Percentiles rank a stretch among this genome's conserved stretches.
Evolutionary conservation across 805 yeast genomes (phyloP).

Genomic region (Allodekkera sacchari): DNA sequence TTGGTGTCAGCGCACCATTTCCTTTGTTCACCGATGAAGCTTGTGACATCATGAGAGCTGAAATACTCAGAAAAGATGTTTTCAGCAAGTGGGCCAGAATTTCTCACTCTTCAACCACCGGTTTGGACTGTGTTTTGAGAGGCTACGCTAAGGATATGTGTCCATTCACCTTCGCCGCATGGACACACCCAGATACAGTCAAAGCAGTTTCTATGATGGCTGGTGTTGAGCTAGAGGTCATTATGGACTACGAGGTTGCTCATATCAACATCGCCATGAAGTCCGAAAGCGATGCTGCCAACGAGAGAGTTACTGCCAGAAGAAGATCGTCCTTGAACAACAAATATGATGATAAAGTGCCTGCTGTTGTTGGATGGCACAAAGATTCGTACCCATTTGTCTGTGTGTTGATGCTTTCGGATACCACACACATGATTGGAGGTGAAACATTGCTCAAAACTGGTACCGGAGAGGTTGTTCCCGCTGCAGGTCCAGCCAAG

Average conservation of each 20-base stretch:
- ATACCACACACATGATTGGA: slow-evolving; percentile 50
- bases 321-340: slow-evolving; percentile 18
- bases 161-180: slow-evolving; percentile 47
- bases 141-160: slow-evolving; percentile 40
- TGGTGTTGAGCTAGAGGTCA: slow-evolving; percentile 43
- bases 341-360: slow-evolving; percentile 28
- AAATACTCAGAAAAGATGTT: slow-evolving; percentile 38
- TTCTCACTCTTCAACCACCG: slow-evolving; percentile 36
- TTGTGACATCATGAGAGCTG: slow-evolving; percentile 48
- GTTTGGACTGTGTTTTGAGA: slow-evolving; percentile 40
- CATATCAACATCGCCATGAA: slow-evolving; percentile 43
- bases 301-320: slow-evolving; percentile 19
- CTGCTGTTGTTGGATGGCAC: slow-evolving; percentile 59
- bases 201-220: slow-evolving; percentile 51
- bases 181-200: slow-evolving; percentile 51
- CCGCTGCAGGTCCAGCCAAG: slow-evolving; percentile 33
- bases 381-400: slow-evolving; percentile 56
- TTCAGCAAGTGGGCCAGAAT: slow-evolving; percentile 37
- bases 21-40: slow-evolving; percentile 57
- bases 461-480: slow-evolving; percentile 29
- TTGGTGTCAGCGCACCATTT: slow-evolving; percentile 54
- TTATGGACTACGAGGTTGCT: slow-evolving; percentile 54
- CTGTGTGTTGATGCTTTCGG: slow-evolving; percentile 55
- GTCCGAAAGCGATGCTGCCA: slow-evolving; percentile 25
- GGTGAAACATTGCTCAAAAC: slow-evolving; percentile 50